Conservation (phyloP, 2,329 filamentous ascomycete species). For the Claviceps purpurea region DNA sequence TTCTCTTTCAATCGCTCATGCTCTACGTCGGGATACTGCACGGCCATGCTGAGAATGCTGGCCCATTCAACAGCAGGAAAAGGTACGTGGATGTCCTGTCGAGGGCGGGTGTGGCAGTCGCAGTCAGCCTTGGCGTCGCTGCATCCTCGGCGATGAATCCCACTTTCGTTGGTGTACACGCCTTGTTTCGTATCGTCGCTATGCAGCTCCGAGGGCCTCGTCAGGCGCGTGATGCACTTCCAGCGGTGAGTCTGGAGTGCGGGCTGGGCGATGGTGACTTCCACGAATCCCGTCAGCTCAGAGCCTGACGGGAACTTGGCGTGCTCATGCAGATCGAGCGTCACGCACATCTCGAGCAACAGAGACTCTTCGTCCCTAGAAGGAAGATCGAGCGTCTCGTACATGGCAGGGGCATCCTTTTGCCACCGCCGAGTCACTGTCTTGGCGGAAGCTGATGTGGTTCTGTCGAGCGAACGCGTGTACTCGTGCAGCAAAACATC, state of each 20-base stretch:
- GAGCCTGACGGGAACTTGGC: slow-evolving; percentile 45
- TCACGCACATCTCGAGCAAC: slow-evolving; percentile 49
- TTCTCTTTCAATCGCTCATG: slow-evolving; percentile 25
- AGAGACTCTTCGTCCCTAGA: slow-evolving; percentile 38
- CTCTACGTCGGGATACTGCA: slow-evolving; percentile 35
- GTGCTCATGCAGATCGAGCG: slow-evolving; percentile 44
- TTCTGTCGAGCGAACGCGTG: slow-evolving; percentile 38
- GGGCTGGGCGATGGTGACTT: slow-evolving; percentile 42
- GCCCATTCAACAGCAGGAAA: slow-evolving; percentile 47
- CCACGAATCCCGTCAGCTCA: slow-evolving; percentile 45
- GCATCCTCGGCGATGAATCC: slow-evolving; percentile 41
- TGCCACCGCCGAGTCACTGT: slow-evolving; percentile 44
- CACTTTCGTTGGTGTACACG: slow-evolving; percentile 36
- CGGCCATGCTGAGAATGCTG: slow-evolving; percentile 42
- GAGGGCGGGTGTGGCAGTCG: slow-evolving; percentile 34
- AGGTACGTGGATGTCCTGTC: slow-evolving; percentile 39
- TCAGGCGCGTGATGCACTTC: slow-evolving; percentile 46
- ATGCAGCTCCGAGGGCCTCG: slow-evolving; percentile 42
- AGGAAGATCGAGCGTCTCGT: slow-evolving; percentile 35
- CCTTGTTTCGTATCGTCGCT: slow-evolving; percentile 27
- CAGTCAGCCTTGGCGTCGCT: slow-evolving; percentile 32
- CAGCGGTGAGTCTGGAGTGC: slow-evolving; percentile 42
- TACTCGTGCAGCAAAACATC: slow-evolving; percentile 46
- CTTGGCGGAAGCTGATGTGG: slow-evolving; percentile 41
- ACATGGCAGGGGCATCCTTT: slow-evolving; percentile 41